Evolutionary conservation across 805 yeast species (phyloP).

Genomic region (Nakazawaea siamensis): DNA sequence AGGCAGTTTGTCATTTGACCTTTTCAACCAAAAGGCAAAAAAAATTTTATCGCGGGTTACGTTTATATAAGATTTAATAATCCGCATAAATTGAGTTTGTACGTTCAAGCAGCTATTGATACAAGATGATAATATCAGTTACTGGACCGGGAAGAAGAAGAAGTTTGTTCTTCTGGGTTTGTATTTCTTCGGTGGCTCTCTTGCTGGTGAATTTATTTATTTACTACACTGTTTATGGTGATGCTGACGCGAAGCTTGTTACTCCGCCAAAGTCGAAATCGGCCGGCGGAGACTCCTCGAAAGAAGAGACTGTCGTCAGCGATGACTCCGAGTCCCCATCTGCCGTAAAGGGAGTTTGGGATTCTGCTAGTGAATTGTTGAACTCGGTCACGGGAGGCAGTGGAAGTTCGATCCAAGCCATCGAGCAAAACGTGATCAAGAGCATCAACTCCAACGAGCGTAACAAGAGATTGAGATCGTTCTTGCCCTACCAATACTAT

Average conservation of each 20-base stretch:
- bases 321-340: neutral
- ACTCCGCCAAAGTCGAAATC: too few relatives aligned
- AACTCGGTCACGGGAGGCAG: conserved; percentile 6
- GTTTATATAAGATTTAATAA: too few relatives aligned
- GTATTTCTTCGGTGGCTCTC: conserved; percentile 1
- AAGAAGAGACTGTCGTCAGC: neutral
- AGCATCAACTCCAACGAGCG: neutral
- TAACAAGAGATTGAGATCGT: conserved; percentile 7
- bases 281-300: neutral
- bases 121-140: conserved; percentile 7
- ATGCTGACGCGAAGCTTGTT: too few relatives aligned
- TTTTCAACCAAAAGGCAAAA: neutral
- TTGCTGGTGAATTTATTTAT: conserved; percentile 7
- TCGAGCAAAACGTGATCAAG: neutral
- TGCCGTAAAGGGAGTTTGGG: neutral
- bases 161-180: conserved; percentile 6
- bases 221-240: conserved; percentile 6
- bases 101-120: too few relatives aligned
- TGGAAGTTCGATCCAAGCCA: neutral
- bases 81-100: too few relatives aligned
- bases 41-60: neutral
- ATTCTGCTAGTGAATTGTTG: conserved; percentile 5
- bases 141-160: conserved; percentile 7
- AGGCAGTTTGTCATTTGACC: too few relatives aligned
- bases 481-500: conserved; percentile 3